Base-by-base conservation (phyloP, 768 basidiomycete species). In the Lentinus tigrinus region DNA sequence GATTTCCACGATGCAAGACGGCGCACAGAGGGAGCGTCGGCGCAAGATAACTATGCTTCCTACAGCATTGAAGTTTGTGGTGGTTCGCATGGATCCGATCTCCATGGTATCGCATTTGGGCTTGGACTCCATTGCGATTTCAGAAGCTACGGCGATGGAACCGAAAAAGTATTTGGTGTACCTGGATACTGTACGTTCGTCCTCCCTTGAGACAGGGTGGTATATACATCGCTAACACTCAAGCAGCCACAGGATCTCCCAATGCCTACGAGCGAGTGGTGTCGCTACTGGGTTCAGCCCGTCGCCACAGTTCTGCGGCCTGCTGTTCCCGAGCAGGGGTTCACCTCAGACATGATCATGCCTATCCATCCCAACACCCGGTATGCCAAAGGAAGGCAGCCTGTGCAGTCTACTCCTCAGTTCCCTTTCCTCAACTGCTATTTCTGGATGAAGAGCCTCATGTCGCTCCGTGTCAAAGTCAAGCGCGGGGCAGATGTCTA, bases 401-500 rank as follows among this genome's bases (percentile, higher is more conserved):
- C 56, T 11, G 31, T 57, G 2, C 9, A 10, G 4, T 21, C 50
- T 2, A 36, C 26, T 3, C 16, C 42, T 0, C 43, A 31, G 4
- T 57, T 57, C 21, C 56, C 56, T 3, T 57, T 57, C 28, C 17
- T 42, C n/a, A 52, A 57, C 28, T 57, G 56, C 43, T 57, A 52
- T 11, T 24, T 37, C 50, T 57, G 56, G 56, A 4, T 52, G 14
- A 8, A 14, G 13, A 57, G n/a, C 36, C 4, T 14, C 0, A 14
- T 28, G 0, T 26, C 10, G 5, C 36, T 57, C 0, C 50, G 56
- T 2, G 46, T 57, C n/a, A 49, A 43, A 21, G 23, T 23, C 40
- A 57, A 38, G 10, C 28, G 28, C 5, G 28, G 28, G 14, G 43
- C 17, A 0, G 37, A 37, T 1, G 21, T n/a, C 21, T 52, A 52